Evolutionary conservation across 768 basidiomycete species (phyloP).

Genomic region (Psilocybe subaeruginosa): DNA sequence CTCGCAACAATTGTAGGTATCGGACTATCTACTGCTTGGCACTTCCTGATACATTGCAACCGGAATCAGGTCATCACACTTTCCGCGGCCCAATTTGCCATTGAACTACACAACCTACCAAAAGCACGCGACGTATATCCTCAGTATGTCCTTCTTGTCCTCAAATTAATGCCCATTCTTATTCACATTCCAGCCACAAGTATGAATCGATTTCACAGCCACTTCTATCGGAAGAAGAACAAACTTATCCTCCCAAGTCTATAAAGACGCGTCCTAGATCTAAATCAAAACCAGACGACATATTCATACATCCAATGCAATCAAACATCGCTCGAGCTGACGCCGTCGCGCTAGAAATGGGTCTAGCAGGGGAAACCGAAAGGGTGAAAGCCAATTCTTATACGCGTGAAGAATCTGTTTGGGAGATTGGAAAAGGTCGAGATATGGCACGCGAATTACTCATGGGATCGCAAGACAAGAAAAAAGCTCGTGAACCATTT

Average conservation of each 20-base stretch:
- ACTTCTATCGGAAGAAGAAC: constrained; percentile 19
- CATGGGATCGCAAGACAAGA: constrained; percentile 12
- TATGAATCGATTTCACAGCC: constrained; percentile 16
- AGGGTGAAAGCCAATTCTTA: constrained; percentile 42
- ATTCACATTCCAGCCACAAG: background rate
- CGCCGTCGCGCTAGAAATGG: constrained; percentile 57
- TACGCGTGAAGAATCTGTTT: constrained; percentile 39
- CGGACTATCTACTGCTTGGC: background rate
- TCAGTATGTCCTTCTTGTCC: constrained; percentile 19
- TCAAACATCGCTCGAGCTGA: constrained; percentile 73
- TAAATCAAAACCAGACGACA: constrained; percentile 57
- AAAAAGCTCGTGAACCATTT: constrained; percentile 20
- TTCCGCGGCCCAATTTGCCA: constrained; percentile 58
- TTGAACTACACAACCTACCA: constrained; percentile 39
- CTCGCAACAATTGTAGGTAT: constrained; percentile 51
- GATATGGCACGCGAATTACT: constrained; percentile 52
- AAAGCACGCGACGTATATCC: constrained; percentile 13
- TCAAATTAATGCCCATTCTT: background rate
- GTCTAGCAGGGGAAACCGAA: constrained; percentile 51
- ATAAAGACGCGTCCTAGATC: constrained; percentile 42
- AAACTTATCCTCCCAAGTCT: constrained; percentile 21
- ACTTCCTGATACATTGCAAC: constrained; percentile 2
- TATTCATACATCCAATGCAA: constrained; percentile 64
- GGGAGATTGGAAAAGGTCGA: constrained; percentile 56
- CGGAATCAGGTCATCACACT: constrained; percentile 54